phyloP scores from a whole-genome alignment of 495 filamentous ascomycete genomes.

The Aeminium ludgeri region DNA sequence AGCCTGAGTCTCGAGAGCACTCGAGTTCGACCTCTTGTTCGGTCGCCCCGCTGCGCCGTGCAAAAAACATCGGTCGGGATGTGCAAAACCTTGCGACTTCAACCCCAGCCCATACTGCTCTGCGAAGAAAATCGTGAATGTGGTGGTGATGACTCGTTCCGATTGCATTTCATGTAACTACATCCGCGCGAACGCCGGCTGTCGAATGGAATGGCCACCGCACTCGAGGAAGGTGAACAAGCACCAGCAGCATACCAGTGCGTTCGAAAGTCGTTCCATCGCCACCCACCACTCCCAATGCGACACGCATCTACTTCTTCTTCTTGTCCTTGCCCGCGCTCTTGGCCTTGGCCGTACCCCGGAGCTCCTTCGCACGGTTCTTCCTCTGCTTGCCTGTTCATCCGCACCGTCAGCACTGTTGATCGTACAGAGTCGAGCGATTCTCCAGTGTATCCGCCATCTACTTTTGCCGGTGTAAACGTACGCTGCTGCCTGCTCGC shows the following conservation, averaged over 20 bases:
- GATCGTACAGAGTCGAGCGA: background rate
- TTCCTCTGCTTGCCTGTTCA: slow-evolving; percentile 96
- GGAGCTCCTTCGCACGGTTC: slow-evolving; percentile 97
- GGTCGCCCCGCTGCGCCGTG: too few species aligned
- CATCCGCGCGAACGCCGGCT: background rate
- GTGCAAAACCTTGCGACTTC: too few species aligned
- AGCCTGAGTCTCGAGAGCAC: too few species aligned
- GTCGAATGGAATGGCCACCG: background rate
- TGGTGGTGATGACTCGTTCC: too few species aligned
- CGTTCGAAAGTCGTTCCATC: too few species aligned
- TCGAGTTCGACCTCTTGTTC: too few species aligned
- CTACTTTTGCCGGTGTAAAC: slow-evolving; percentile 27
- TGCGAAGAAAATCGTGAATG: too few species aligned
- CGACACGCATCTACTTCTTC: slow-evolving; percentile 24
- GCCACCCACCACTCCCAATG: too few species aligned
- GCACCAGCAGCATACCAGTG: background rate
- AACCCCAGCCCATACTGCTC: too few species aligned
- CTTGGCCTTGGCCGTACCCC: slow-evolving; percentile 84
- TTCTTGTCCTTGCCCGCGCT: slow-evolving; percentile 54
- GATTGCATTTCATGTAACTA: too few species aligned
- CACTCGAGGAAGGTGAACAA: background rate
- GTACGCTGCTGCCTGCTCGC: slow-evolving; percentile 95
- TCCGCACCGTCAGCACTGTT: slow-evolving; percentile 23
- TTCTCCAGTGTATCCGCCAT: too few species aligned
- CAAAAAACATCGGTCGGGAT: too few species aligned